Percentiles rank a stretch among this genome's conserved stretches.
phyloP scores from a whole-genome alignment of 306 rosid species.

The Gleditsia sinensis region DNA sequence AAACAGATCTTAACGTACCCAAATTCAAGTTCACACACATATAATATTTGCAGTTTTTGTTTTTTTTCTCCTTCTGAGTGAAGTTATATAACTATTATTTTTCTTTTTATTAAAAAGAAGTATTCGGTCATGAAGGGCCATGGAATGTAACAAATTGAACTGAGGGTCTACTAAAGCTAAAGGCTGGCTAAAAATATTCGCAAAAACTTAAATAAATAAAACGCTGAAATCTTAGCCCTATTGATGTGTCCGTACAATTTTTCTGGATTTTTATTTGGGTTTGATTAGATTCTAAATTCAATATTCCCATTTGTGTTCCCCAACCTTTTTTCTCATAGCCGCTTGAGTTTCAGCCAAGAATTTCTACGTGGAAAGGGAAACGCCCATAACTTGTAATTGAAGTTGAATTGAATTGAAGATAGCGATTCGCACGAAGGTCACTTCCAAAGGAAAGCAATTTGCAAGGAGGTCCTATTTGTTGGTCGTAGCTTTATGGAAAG shows the following conservation, averaged over 20 bases:
- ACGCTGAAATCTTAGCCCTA: no score
- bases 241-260: no score
- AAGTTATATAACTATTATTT: conserved; percentile 4
- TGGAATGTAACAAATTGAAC: no score
- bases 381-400: background rate
- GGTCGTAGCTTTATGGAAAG: background rate
- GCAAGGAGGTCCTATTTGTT: background rate
- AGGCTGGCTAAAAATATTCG: no score
- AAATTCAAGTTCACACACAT: background rate
- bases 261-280: no score
- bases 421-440: background rate
- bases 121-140: no score
- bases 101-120: no score
- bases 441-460: background rate
- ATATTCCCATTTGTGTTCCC: background rate
- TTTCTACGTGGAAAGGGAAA: background rate
- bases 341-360: background rate
- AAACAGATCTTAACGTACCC: conserved; percentile 12
- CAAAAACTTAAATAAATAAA: no score
- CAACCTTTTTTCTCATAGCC: background rate
- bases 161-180: no score
- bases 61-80: background rate
- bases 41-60: conserved; percentile 5
- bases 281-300: background rate
- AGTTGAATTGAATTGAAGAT: background rate